Base-by-base conservation (phyloP, 108 stramenopile species). In the Asterionellopsis glacialis region DNA sequence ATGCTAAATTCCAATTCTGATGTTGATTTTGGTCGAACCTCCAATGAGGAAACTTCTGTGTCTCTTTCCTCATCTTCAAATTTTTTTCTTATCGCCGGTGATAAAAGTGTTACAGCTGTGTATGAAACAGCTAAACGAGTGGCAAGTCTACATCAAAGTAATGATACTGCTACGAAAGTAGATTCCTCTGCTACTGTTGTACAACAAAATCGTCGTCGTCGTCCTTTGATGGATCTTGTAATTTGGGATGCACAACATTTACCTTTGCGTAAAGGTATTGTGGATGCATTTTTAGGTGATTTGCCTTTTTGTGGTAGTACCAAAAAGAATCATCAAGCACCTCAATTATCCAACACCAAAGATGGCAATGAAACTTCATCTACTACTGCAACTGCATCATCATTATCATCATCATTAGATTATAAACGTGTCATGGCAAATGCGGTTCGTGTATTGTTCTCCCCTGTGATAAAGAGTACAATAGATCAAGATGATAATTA, bases 161-260 rank as follows among this genome's bases (percentile, higher is more conserved):
- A 25, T 6, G 55, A 24, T 39, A 12, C 28, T 9, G n/a, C n/a
- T n/a, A n/a, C n/a, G n/a, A n/a, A n/a, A n/a, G n/a, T n/a, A n/a
- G n/a, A n/a, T n/a, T 33, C 33, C 33, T 5, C 33, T 33, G 33
- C 33, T 33, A 33, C 33, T 33, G 33, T n/a, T n/a, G n/a, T n/a
- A n/a, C 11, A 44, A 39, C 9, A 41, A 21, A 27, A 23, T 1
- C 41, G 67, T 15, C 40, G 7, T 21, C n/a, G 51, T 9, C 48
- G 28, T 25, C 47, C 39, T 43, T 40, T 69, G 54, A 45, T 78
- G 11, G 77, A 78, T 59, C 40, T 78, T 52, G 67, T 76, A 13
- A 63, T 73, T 13, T 79, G 78, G 78, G 78, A 79, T 65, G 70
- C 74, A 18, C 69, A 71, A 39, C 48, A 51, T 26, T 41, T 75